Evolutionary conservation across 495 filamentous ascomycete genomes (phyloP).

Genomic region (Penicillium bovifimosum): DNA sequence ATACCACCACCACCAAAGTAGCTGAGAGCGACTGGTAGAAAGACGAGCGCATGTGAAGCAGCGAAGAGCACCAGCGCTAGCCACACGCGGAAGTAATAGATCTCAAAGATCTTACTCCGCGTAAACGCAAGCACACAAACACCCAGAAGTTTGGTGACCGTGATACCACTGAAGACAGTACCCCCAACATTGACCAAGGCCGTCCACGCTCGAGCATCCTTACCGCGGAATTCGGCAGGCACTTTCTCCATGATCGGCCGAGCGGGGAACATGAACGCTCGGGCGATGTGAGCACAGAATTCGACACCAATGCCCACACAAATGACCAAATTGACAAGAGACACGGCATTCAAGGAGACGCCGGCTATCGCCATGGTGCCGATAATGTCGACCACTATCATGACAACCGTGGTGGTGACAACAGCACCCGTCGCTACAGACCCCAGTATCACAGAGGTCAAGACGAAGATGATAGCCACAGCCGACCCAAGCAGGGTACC

Average conservation of each 20-base stretch:
- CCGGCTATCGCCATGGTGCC: slow-evolving; percentile 85
- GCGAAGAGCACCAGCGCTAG: slow-evolving; percentile 82
- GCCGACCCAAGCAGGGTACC: slow-evolving; percentile 75
- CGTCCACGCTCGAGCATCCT: slow-evolving; percentile 83
- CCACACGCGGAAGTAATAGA: slow-evolving; percentile 99
- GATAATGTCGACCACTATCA: slow-evolving; percentile 93
- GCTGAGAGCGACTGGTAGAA: slow-evolving; percentile 85
- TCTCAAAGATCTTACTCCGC: slow-evolving; percentile 96
- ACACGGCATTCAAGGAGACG: slow-evolving; percentile 93
- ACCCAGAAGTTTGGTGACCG: slow-evolving; percentile 87
- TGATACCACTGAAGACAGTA: slow-evolving; percentile 93
- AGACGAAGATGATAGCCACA: slow-evolving; percentile 71
- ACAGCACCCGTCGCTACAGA: slow-evolving; percentile 76
- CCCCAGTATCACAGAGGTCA: slow-evolving; percentile 74
- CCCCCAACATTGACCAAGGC: slow-evolving; percentile 90
- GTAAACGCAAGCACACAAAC: slow-evolving; percentile 93
- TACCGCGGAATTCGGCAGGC: slow-evolving; percentile 57
- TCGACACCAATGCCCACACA: slow-evolving; percentile 94
- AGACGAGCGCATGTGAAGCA: slow-evolving; percentile 83
- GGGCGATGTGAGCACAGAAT: slow-evolving; percentile 94
- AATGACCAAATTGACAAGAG: slow-evolving; percentile 94
- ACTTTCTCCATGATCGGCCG: slow-evolving; percentile 69
- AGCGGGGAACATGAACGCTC: slow-evolving; percentile 91
- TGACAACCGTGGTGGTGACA: slow-evolving; percentile 76
- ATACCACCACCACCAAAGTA: slow-evolving; percentile 76